A percentile compares a stretch with the other conserved stretches of the same genome.
phyloP scores from a whole-genome alignment of 2,329 filamentous ascomycete species.

The Amesomyces nigricolor region DNA sequence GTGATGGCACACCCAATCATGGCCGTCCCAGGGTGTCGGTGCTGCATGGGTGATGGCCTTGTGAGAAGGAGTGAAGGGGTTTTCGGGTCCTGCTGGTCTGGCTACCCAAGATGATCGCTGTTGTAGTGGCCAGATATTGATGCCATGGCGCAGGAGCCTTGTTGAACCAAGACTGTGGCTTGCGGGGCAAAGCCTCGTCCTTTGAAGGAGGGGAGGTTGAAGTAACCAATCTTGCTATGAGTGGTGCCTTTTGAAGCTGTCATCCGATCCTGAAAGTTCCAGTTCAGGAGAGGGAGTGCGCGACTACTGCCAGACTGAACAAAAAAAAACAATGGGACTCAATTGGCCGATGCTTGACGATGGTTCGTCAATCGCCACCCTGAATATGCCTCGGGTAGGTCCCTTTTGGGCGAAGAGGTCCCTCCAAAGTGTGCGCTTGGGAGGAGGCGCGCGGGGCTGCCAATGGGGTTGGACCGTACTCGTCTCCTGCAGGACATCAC shows the following conservation, averaged over 20 bases:
- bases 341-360: slow-evolving; percentile 6
- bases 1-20: slow-evolving; percentile 8
- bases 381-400: background rate
- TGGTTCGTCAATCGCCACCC: slow-evolving; percentile 15
- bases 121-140: background rate
- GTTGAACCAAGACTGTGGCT: background rate
- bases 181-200: background rate
- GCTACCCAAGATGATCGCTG: background rate
- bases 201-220: background rate
- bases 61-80: slow-evolving; percentile 6
- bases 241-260: background rate
- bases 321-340: background rate
- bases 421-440: slow-evolving; percentile 3
- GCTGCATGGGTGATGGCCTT: slow-evolving; percentile 7
- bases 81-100: slow-evolving; percentile 9
- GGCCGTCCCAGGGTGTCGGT: slow-evolving; percentile 3
- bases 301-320: slow-evolving; percentile 10
- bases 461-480: slow-evolving; percentile 8
- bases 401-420: background rate
- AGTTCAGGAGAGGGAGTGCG: slow-evolving; percentile 1
- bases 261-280: background rate
- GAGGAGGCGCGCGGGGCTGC: slow-evolving; percentile 2
- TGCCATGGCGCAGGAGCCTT: background rate
- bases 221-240: background rate
- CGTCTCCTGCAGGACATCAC: slow-evolving; percentile 21